phyloP scores from a whole-genome alignment of 805 yeast species.

The Candida insectalens region DNA sequence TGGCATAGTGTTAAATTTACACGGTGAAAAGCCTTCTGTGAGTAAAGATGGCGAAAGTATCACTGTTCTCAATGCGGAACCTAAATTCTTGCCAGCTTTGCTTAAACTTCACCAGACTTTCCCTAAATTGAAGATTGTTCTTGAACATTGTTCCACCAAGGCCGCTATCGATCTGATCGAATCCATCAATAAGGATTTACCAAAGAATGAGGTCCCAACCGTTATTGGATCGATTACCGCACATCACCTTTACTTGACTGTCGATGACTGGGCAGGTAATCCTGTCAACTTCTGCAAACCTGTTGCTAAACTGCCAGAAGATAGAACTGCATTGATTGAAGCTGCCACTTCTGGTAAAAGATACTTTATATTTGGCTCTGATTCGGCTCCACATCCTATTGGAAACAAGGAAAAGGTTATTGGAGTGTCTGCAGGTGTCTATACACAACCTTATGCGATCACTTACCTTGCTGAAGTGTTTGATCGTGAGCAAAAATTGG shows the following conservation, averaged over 20 bases:
- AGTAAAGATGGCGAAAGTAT: slow-evolving; percentile 43
- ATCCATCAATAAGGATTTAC: slow-evolving; percentile 43
- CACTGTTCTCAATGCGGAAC: slow-evolving; percentile 91
- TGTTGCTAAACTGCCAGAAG: slow-evolving; percentile 87
- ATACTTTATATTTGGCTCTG: slow-evolving; percentile 93
- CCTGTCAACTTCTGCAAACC: slow-evolving; percentile 96
- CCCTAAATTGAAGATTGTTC: slow-evolving; percentile 76
- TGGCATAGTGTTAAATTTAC: slow-evolving; percentile 73
- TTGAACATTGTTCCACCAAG: slow-evolving; percentile 92
- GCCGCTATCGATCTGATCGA: slow-evolving; percentile 77
- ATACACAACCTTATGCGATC: slow-evolving; percentile 75
- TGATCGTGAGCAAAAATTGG: slow-evolving; percentile 53
- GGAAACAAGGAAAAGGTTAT: slow-evolving; percentile 63
- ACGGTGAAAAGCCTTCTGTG: slow-evolving; percentile 87
- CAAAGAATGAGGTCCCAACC: slow-evolving; percentile 26
- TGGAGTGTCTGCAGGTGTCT: slow-evolving; percentile 98
- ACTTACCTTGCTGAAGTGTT: slow-evolving; percentile 83
- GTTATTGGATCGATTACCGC: slow-evolving; percentile 96
- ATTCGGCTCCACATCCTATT: slow-evolving; percentile 94
- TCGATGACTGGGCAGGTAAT: slow-evolving; percentile 95
- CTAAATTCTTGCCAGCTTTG: slow-evolving; percentile 83
- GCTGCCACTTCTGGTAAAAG: slow-evolving; percentile 93
- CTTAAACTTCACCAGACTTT: slow-evolving; percentile 68
- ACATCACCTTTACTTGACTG: slow-evolving; percentile 81
- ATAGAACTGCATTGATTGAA: slow-evolving; percentile 64